A percentile compares a stretch with the other conserved stretches of the same genome.
phyloP scores from a whole-genome alignment of 179 eudicot species.

The Vitellaria paradoxa region DNA sequence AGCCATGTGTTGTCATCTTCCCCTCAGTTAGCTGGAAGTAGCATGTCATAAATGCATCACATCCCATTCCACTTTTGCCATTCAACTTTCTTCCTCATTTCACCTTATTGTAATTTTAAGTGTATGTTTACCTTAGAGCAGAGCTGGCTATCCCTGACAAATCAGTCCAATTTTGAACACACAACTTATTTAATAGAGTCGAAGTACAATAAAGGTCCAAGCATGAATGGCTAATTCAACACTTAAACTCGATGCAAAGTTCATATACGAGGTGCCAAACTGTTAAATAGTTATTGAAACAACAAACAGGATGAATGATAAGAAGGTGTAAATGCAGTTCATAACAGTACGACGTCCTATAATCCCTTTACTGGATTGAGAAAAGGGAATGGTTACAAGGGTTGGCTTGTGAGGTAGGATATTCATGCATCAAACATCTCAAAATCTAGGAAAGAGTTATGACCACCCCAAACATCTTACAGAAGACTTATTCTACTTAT shows the following conservation, averaged over 20 bases:
- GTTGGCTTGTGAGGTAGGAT: background rate
- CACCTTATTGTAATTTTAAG: background rate
- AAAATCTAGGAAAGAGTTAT: background rate
- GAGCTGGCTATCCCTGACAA: background rate
- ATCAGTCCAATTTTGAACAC: background rate
- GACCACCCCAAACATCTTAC: background rate
- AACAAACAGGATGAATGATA: background rate
- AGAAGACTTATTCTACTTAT: too few species aligned
- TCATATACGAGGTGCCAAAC: background rate
- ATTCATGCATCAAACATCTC: background rate
- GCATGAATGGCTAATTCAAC: background rate
- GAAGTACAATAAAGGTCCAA: background rate
- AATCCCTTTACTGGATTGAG: background rate
- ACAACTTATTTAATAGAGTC: background rate
- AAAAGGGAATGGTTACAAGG: background rate
- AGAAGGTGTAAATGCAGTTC: background rate
- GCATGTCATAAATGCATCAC: background rate
- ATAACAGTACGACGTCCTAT: background rate
- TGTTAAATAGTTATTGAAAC: background rate
- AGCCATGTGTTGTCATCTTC: background rate
- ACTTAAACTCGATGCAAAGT: background rate
- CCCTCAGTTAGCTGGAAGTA: background rate
- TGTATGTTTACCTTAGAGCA: background rate
- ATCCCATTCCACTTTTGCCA: too few species aligned
- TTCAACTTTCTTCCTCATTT: background rate